Evolutionary conservation across 768 basidiomycete genomes (phyloP), one percentile per base, ranked within the genome.

Genomic region (Cystofilobasidium macerans): DNA sequence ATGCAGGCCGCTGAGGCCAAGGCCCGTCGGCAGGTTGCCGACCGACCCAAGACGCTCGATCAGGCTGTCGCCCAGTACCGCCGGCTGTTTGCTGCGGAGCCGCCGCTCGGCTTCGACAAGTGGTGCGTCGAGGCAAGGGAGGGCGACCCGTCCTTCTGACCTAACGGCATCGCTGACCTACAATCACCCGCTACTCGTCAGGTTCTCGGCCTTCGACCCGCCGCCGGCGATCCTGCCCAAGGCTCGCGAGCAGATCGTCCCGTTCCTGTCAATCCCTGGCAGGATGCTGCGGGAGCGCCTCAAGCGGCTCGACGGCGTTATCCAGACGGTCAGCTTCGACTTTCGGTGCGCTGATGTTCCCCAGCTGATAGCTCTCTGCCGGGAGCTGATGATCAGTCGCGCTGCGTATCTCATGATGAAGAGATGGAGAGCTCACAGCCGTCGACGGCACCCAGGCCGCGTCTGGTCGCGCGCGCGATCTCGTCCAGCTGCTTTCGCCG

Each of bases 21-120:
- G 35, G 63, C 56, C 13, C 24, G 35, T 18, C 20, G 45, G 32
- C 28, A 56, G 24, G 26, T 5, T 20, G 16, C 24, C 12, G 32
- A 43, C 16, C 26, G 35, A 9, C 56, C 63, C 2, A 24, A 9
- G 7, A 57, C 63, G n/a, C 43, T 64, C 3, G 26, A 28, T 12
- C 43, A 57, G 18, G 63, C 63, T 11, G 56, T 57, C 20, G 30
- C 32, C 13, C 22, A 43, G 30, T 64, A 64, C 22, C 42, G 57
- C 30, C 57, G 51, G 43, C 33, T 57, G 57, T 64, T 57, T 51
- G 26, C 60, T 9, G 42, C 47, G 33, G 53, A 61, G 16, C 65
- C 65, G 36, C 65, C 65, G 24, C 48, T 26, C 26, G 59, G 59
- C 6, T 67, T 67, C 58, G 65, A 67, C 60, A 24, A 30, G 45